These are phyloP conservation scores for Fusarium udum DNA, from an alignment of 2,329 filamentous ascomycete species.

Conservation along the genomic window DNA sequence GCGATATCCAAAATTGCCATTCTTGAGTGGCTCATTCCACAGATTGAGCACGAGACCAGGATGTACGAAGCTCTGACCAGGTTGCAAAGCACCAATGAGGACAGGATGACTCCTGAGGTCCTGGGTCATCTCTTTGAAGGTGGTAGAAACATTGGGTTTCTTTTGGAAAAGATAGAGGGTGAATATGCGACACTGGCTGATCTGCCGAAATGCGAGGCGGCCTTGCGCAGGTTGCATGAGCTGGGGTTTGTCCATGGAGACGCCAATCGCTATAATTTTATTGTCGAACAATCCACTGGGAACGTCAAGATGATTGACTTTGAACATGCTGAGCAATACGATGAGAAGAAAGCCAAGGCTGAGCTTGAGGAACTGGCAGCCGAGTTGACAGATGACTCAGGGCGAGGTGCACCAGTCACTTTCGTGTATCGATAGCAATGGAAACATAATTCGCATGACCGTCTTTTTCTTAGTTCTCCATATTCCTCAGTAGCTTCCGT, in stretches of 20 bases:
- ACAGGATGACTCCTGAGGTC: fast-evolving
- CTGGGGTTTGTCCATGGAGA: background rate
- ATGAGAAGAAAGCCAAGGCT: background rate
- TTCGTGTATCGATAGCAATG: background rate
- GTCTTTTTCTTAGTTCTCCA: too few species aligned
- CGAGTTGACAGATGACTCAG: background rate
- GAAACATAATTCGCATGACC: too few species aligned
- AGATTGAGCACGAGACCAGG: background rate
- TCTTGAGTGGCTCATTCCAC: background rate
- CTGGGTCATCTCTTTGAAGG: background rate
- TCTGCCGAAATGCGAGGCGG: background rate
- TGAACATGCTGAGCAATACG: background rate
- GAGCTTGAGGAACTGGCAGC: background rate
- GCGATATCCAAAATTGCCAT: background rate
- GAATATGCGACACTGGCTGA: background rate
- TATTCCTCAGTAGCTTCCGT: background rate
- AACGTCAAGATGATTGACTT: background rate
- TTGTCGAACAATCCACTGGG: background rate
- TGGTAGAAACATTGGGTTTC: fast-evolving
- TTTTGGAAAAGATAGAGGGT: background rate
- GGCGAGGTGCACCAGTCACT: background rate
- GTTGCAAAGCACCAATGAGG: background rate
- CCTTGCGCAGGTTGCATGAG: background rate
- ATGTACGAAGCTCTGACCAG: background rate
- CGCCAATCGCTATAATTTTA: background rate